phyloP scores from a whole-genome alignment of 1,284 basidiomycete genomes.

The Lignosus rhinocerotis region DNA sequence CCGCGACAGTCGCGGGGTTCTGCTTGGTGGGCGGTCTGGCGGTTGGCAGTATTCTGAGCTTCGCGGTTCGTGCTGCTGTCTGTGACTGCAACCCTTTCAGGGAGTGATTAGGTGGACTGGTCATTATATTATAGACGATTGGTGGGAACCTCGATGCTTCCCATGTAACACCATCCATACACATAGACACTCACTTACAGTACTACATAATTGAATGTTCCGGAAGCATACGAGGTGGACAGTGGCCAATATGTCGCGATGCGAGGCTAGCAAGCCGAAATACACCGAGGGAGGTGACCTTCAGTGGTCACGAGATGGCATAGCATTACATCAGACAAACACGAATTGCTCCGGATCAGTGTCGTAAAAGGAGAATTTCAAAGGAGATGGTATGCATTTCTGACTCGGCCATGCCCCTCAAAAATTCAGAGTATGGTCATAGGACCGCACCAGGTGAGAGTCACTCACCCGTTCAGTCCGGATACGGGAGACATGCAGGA shows the following conservation, averaged over 20 bases:
- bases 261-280: neutral
- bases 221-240: neutral
- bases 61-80: conserved; percentile 67
- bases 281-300: neutral
- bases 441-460: conserved; percentile 11
- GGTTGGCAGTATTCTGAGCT: conserved; percentile 75
- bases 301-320: neutral
- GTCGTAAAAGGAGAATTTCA: neutral
- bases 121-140: neutral
- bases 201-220: neutral
- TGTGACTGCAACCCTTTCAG: conserved; percentile 75
- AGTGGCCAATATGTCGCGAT: neutral
- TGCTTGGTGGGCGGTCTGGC: conserved; percentile 77
- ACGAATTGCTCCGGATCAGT: neutral
- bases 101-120: conserved; percentile 8
- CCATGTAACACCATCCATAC: conserved; percentile 1
- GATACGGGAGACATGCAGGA: neutral
- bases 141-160: neutral
- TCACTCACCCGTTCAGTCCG: conserved; percentile 14
- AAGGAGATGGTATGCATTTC: neutral
- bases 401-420: neutral
- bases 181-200: neutral
- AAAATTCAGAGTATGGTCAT: conserved; percentile 8
- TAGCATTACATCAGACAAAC: neutral
- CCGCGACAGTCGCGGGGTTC: conserved; percentile 80